These are phyloP conservation scores for Arthrobotrys conoides DNA, from an alignment of 2,329 filamentous ascomycete genomes.

Conservation along the genomic window DNA sequence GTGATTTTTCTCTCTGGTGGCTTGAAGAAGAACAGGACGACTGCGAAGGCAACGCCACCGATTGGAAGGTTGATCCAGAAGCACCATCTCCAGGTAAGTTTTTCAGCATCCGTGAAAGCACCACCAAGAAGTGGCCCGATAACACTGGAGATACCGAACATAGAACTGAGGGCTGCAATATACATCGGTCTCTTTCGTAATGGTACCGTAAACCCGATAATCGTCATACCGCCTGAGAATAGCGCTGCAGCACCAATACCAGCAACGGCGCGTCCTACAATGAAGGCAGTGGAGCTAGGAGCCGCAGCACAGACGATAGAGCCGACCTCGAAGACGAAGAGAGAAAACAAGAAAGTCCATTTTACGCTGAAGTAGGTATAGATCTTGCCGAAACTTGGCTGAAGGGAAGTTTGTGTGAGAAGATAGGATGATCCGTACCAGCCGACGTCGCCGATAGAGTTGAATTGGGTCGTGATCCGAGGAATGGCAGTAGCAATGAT, in stretches of 20 bases:
- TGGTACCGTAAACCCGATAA: conserved; percentile 66
- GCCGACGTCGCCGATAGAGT: conserved; percentile 67
- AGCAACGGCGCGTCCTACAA: conserved; percentile 71
- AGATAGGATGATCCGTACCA: conserved; percentile 68
- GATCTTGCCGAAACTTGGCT: conserved; percentile 68
- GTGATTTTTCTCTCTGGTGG: conserved; percentile 62
- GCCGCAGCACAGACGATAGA: conserved; percentile 73
- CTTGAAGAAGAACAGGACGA: conserved; percentile 67
- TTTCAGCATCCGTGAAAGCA: conserved; percentile 66
- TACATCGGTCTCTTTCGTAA: conserved; percentile 64
- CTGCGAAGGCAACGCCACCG: conserved; percentile 66
- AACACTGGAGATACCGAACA: conserved; percentile 71
- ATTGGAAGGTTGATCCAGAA: conserved; percentile 68
- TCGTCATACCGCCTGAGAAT: conserved; percentile 71
- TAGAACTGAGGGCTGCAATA: conserved; percentile 65
- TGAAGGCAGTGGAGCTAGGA: conserved; percentile 70
- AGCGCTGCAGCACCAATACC: conserved; percentile 69
- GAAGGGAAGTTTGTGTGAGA: conserved; percentile 67
- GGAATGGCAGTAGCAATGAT: conserved; percentile 61
- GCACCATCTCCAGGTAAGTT: conserved; percentile 71
- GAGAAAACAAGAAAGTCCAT: conserved; percentile 56
- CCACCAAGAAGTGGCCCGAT: conserved; percentile 69
- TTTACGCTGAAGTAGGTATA: conserved; percentile 68
- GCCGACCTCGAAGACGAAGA: conserved; percentile 65
- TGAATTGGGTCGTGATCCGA: conserved; percentile 63